Evolutionary conservation across 495 filamentous ascomycete species (phyloP).

Genomic region (Hypoxylon perforatum): DNA sequence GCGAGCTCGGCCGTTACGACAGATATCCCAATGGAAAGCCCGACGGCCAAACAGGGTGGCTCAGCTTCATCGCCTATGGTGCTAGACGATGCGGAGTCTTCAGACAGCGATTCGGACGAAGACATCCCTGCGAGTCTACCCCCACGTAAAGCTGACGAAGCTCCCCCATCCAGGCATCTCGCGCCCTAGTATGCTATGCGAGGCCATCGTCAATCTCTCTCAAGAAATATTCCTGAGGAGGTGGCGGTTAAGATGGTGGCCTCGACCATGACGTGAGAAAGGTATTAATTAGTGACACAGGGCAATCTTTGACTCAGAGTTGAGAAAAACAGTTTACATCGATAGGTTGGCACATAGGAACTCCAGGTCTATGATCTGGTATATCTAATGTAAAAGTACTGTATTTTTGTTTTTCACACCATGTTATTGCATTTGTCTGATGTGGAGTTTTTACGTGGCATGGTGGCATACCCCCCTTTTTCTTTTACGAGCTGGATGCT

Average conservation of each 20-base stretch:
- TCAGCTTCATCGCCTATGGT: slow-evolving; percentile 38
- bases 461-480: not conserved
- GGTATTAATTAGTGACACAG: too few species aligned
- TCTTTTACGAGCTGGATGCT: not conserved
- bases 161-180: slow-evolving; percentile 8
- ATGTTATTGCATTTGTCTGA: not conserved
- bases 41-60: slow-evolving; percentile 16
- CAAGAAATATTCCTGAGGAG: not conserved
- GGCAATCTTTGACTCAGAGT: too few species aligned
- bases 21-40: slow-evolving; percentile 11
- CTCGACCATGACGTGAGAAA: too few species aligned
- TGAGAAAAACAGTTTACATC: too few species aligned
- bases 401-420: not conserved
- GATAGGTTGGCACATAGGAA: too few species aligned
- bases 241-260: not conserved
- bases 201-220: not conserved
- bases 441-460: not conserved
- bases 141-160: slow-evolving; percentile 8
- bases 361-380: too few species aligned
- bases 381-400: not conserved
- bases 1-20: slow-evolving; percentile 16
- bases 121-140: slow-evolving; percentile 58
- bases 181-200: not conserved
- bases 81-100: slow-evolving; percentile 37
- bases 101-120: slow-evolving; percentile 48